These are phyloP conservation scores for Gypsophila paniculata DNA, from an alignment of 179 eudicot genomes.

Conservation along the genomic window DNA sequence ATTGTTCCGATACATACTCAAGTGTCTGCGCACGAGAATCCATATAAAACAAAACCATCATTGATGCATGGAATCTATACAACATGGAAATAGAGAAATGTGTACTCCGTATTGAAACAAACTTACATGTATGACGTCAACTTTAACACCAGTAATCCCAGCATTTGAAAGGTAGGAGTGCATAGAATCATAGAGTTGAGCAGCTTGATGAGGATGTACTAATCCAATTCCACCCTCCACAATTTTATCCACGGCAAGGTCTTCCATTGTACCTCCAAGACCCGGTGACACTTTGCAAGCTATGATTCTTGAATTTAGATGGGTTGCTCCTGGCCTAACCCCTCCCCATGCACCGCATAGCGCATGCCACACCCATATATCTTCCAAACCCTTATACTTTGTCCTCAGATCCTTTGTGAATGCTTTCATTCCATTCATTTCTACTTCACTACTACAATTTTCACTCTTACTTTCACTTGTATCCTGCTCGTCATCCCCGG, in stretches of 20 bases:
- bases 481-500: not conserved
- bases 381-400: slow-evolving; percentile 49
- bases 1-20: slow-evolving; percentile 51
- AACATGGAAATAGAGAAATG: too few relatives aligned
- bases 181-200: slow-evolving; percentile 54
- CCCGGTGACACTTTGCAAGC: slow-evolving; percentile 47
- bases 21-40: slow-evolving; percentile 34
- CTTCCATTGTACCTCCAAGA: slow-evolving; percentile 53
- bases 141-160: slow-evolving; percentile 63
- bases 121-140: slow-evolving; percentile 66
- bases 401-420: slow-evolving; percentile 50
- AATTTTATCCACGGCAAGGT: slow-evolving; percentile 55
- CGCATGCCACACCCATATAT: slow-evolving; percentile 68
- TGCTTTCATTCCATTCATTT: slow-evolving; percentile 47
- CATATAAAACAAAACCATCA: too few relatives aligned
- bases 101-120: not conserved
- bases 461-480: not conserved
- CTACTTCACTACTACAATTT: slow-evolving; percentile 21
- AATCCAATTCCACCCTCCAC: slow-evolving; percentile 61
- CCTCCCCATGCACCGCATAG: slow-evolving; percentile 74
- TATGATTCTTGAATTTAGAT: slow-evolving; percentile 38
- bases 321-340: slow-evolving; percentile 53
- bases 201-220: slow-evolving; percentile 58
- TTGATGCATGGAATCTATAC: too few relatives aligned
- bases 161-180: slow-evolving; percentile 52